Percentiles rank a stretch among this genome's conserved stretches.
Conservation (phyloP, 352 stramenopile species). For the Thraustotheca clavata region DNA sequence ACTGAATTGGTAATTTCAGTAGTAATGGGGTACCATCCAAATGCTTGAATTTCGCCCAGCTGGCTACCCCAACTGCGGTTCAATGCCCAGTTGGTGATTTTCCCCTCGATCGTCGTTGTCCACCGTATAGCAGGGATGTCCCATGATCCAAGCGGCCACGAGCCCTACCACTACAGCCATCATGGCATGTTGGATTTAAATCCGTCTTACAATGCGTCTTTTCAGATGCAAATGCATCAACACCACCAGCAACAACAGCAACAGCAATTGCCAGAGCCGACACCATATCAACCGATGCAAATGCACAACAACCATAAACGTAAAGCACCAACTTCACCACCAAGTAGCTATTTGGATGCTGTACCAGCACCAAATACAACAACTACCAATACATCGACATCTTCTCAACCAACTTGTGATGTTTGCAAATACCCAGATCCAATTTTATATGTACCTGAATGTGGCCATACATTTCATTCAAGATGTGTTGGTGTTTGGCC, state of each 20-base stretch:
- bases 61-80: background rate
- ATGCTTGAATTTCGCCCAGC: conserved; percentile 5
- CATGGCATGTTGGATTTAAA: background rate
- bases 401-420: conserved; percentile 33
- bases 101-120: background rate
- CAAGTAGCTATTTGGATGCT: background rate
- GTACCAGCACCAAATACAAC: background rate
- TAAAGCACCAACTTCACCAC: background rate
- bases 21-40: background rate
- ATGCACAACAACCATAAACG: too few relatives aligned
- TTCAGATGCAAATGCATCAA: background rate
- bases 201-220: background rate
- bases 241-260: background rate
- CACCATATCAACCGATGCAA: background rate
- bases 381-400: background rate
- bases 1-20: background rate
- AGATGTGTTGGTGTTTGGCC: conserved; percentile 76
- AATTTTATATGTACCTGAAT: conserved; percentile 58
- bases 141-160: conserved; percentile 1
- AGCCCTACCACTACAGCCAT: conserved; percentile 6
- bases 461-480: conserved; percentile 79
- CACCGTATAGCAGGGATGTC: background rate
- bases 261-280: background rate
- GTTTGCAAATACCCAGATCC: conserved; percentile 72
- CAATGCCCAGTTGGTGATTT: conserved; percentile 1